A percentile compares a stretch with the other conserved stretches of the same genome.
Evolutionary conservation across 192 early-diverging fungal species (phyloP).

Genomic region (Coemansia sp.): DNA sequence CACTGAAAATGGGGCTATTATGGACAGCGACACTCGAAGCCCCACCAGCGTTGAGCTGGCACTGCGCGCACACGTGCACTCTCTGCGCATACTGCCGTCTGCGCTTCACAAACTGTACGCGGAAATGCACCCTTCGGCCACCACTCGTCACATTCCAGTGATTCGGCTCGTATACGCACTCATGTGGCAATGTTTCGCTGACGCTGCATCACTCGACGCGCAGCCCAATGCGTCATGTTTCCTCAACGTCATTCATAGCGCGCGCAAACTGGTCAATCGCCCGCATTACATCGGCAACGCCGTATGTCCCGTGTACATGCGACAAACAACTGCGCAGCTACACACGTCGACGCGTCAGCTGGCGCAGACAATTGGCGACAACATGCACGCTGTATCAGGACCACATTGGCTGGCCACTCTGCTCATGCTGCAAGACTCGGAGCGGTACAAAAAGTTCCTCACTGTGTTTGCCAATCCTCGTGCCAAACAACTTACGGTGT

Average conservation of each 20-base stretch:
- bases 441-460: constrained; percentile 25
- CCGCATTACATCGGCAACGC: constrained; percentile 39
- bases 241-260: constrained; percentile 34
- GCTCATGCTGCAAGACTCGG: constrained; percentile 17
- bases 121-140: not conserved
- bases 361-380: constrained; percentile 16
- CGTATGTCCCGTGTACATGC: constrained; percentile 39
- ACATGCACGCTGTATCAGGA: constrained; percentile 19
- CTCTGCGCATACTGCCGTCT: constrained; percentile 19
- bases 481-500: constrained; percentile 32
- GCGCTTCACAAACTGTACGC: constrained; percentile 10
- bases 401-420: constrained; percentile 27
- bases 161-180: constrained; percentile 45
- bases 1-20: constrained; percentile 7
- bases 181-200: constrained; percentile 40
- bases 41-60: constrained; percentile 21
- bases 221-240: not conserved
- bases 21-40: constrained; percentile 10
- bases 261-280: constrained; percentile 15
- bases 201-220: not conserved
- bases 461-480: constrained; percentile 34
- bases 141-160: constrained; percentile 2
- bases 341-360: not conserved
- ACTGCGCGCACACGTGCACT: constrained; percentile 22
- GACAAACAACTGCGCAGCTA: not conserved